phyloP scores from a whole-genome alignment of 2,329 filamentous ascomycete species.

The Cercospora sp. region DNA sequence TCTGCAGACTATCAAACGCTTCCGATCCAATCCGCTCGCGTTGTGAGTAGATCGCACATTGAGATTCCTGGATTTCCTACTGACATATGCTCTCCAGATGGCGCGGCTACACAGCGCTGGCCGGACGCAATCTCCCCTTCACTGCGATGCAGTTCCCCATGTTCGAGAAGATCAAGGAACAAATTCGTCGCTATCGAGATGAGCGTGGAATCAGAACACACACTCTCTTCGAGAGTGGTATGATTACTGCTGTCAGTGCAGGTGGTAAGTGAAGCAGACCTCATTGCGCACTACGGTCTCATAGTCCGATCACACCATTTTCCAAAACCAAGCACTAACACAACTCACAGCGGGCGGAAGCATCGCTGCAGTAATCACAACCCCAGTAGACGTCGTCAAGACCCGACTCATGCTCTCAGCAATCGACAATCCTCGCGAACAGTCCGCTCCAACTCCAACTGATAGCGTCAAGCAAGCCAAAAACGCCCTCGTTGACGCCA shows the following conservation, averaged over 20 bases:
- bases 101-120: slow-evolving; percentile 77
- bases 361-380: slow-evolving; percentile 77
- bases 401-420: slow-evolving; percentile 81
- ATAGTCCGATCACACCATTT: too few species aligned
- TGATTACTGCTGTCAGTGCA: slow-evolving; percentile 72
- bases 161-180: slow-evolving; percentile 69
- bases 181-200: slow-evolving; percentile 51
- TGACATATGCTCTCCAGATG: slow-evolving; percentile 35
- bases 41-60: slow-evolving; percentile 28
- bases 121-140: slow-evolving; percentile 80
- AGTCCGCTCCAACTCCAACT: slow-evolving; percentile 6
- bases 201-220: slow-evolving; percentile 41
- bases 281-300: too few species aligned
- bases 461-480: slow-evolving; percentile 28
- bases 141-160: slow-evolving; percentile 87
- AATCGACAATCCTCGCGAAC: slow-evolving; percentile 34
- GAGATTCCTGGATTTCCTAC: background rate
- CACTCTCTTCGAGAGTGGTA: slow-evolving; percentile 63
- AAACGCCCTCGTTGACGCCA: slow-evolving; percentile 41
- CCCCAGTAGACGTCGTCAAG: slow-evolving; percentile 86
- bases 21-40: slow-evolving; percentile 57
- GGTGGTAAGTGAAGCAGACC: slow-evolving; percentile 52
- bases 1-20: slow-evolving; percentile 57
- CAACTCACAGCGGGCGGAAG: slow-evolving; percentile 57
- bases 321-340: background rate